Evolutionary conservation across 345 rosid species (phyloP).

Genomic region (Abelmoschus esculentus): DNA sequence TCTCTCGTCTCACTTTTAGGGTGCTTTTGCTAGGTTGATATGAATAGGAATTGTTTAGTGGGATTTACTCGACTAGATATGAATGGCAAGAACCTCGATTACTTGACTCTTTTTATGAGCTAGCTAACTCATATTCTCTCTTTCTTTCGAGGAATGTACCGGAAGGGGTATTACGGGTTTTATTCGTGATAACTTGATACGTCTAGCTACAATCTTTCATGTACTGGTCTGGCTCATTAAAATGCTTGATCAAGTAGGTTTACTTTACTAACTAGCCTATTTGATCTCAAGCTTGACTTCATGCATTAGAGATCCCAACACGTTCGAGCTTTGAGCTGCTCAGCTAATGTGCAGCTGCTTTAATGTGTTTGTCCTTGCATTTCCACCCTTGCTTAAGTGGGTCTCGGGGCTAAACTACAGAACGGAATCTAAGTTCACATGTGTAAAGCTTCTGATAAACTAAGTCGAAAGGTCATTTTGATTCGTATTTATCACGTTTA

Average conservation of each 20-base stretch:
- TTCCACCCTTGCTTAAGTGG: neutral
- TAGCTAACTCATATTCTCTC: neutral
- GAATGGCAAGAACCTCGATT: neutral
- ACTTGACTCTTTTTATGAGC: neutral
- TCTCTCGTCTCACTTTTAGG: neutral
- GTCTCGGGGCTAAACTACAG: neutral
- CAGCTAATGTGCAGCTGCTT: too few relatives aligned
- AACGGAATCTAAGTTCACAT: neutral
- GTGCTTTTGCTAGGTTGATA: neutral
- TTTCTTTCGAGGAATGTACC: neutral
- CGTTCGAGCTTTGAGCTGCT: neutral
- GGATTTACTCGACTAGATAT: too few relatives aligned
- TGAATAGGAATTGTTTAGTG: neutral
- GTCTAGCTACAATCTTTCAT: neutral
- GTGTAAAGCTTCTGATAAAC: neutral
- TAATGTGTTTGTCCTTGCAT: neutral
- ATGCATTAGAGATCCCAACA: neutral
- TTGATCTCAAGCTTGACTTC: neutral
- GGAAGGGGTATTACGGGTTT: neutral
- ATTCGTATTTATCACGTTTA: neutral
- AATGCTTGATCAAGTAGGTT: neutral
- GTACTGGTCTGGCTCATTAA: neutral
- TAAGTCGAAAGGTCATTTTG: neutral
- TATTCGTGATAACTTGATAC: neutral
- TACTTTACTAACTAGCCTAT: neutral